Conservation (phyloP, 352 stramenopile genomes). For the Pythium phragmiticola region DNA sequence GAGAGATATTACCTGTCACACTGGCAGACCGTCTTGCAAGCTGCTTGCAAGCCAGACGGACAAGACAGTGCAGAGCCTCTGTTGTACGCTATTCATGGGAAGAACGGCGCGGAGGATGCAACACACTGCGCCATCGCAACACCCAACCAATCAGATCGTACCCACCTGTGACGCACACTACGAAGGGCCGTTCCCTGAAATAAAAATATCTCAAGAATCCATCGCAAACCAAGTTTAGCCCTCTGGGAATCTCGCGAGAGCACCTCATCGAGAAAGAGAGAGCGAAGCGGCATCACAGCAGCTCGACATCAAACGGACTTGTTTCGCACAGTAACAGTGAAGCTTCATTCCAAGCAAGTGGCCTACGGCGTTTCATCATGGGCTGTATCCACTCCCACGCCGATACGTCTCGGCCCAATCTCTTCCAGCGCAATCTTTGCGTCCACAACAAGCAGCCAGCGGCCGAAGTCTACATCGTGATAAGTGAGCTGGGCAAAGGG, state of each 20-base stretch:
- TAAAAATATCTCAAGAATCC: slow-evolving; percentile 1
- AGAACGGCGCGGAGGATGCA: not conserved
- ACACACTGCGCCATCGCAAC: not conserved
- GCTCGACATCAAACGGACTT: not conserved
- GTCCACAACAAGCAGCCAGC: slow-evolving; percentile 63
- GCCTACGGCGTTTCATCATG: slow-evolving; percentile 29
- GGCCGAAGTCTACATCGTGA: slow-evolving; percentile 43
- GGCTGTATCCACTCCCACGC: slow-evolving; percentile 59
- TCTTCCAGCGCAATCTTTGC: slow-evolving; percentile 81
- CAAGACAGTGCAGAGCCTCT: not conserved
- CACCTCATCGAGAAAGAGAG: not conserved
- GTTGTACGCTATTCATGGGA: not conserved
- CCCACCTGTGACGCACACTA: not conserved
- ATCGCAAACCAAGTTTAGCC: not conserved
- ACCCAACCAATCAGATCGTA: not conserved
- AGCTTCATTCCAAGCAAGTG: not conserved
- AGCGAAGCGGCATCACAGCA: not conserved
- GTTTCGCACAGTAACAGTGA: not conserved
- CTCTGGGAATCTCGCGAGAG: not conserved
- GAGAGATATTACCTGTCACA: not conserved
- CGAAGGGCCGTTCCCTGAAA: not conserved
- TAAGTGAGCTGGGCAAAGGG: slow-evolving; percentile 61
- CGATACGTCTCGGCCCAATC: slow-evolving; percentile 51
- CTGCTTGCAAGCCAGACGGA: no score
- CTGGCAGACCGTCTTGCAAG: not conserved